A percentile compares a stretch with the other conserved stretches of the same genome.
Conservation (phyloP, 2,329 filamentous ascomycete genomes). For the Diaporthe nobilis region DNA sequence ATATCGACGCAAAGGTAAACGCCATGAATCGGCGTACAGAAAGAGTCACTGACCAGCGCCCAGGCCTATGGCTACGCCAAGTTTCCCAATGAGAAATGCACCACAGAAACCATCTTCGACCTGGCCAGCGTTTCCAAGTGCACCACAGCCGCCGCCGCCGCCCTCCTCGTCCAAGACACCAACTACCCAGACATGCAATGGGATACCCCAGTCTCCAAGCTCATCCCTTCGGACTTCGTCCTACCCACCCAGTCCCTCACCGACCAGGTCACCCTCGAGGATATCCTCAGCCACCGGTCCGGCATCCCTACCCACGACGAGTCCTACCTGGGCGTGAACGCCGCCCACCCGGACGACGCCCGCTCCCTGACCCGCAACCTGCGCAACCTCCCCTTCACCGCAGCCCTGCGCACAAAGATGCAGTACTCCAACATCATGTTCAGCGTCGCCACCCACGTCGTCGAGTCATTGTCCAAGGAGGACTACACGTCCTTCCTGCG, state of each 20-base stretch:
- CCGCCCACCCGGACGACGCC: conserved; percentile 4
- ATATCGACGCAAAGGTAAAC: conserved; percentile 12
- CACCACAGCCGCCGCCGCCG: conserved; percentile 15
- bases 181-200: conserved; percentile 9
- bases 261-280: conserved; percentile 12
- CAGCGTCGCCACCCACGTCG: conserved; percentile 5
- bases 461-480: background rate
- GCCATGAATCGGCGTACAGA: too few species aligned
- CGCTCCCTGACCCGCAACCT: conserved; percentile 21
- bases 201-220: background rate
- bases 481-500: conserved; percentile 1
- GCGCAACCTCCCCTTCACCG: conserved; percentile 19
- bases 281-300: conserved; percentile 28
- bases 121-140: conserved; percentile 13
- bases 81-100: background rate
- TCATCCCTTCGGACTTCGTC: conserved; percentile 8
- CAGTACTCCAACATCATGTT: conserved; percentile 33
- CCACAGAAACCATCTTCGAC: conserved; percentile 20
- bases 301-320: conserved; percentile 28
- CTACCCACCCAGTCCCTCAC: conserved; percentile 8
- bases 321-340: conserved; percentile 22
- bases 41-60: background rate
- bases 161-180: conserved; percentile 12
- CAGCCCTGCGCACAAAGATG: background rate
- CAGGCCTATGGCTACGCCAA: conserved; percentile 14